Conservation (phyloP, 495 filamentous ascomycete genomes). For the Pyrenopolyporus hunteri region DNA sequence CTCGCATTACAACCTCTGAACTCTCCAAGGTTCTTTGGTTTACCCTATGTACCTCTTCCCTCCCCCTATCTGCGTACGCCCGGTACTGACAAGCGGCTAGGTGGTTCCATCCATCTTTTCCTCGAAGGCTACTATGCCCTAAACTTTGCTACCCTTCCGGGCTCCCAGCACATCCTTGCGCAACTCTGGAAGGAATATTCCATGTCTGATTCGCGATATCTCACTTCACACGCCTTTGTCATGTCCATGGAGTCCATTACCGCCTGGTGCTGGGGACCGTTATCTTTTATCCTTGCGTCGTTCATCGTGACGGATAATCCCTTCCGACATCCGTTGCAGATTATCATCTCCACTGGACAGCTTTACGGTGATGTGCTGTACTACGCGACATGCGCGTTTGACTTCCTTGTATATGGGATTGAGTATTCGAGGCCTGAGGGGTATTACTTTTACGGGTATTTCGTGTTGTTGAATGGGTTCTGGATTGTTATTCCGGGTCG, state of each 20-base stretch:
- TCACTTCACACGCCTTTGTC: not conserved
- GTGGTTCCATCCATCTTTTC: not conserved
- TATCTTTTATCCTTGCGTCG: not conserved
- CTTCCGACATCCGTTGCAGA: not conserved
- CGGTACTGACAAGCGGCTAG: no score
- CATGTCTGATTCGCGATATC: not conserved
- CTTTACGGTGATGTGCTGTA: not conserved
- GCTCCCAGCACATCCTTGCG: not conserved
- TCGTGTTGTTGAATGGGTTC: not conserved
- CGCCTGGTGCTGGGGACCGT: not conserved
- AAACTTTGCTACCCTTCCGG: not conserved
- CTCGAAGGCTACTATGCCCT: not conserved
- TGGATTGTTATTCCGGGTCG: not conserved
- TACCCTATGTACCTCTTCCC: not conserved
- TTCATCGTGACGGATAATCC: not conserved
- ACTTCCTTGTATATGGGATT: not conserved
- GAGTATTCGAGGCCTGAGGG: not conserved
- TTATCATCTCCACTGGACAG: not conserved
- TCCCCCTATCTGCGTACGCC: not conserved
- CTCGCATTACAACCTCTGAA: not conserved
- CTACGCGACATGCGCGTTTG: not conserved
- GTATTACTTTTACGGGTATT: not conserved
- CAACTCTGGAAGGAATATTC: not conserved
- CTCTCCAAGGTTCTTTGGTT: not conserved
- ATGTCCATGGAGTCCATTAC: not conserved